These are phyloP conservation scores for Vachellia collinsii DNA, from an alignment of 306 rosid species.

Conservation along the genomic window DNA sequence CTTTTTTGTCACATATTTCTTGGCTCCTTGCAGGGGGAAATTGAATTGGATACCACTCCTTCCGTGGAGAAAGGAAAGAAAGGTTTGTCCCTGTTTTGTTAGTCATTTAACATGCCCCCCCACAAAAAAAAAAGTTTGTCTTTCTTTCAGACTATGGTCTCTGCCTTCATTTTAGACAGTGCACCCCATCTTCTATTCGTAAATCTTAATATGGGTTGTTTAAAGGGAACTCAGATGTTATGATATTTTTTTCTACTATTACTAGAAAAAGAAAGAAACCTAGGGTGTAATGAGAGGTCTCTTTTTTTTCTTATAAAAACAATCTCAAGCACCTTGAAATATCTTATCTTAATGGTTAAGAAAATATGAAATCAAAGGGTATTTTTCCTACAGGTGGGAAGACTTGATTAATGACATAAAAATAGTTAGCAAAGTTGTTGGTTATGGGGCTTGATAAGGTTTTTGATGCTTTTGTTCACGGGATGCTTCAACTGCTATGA, in stretches of 20 bases:
- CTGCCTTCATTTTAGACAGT: conserved; percentile 10
- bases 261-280: neutral
- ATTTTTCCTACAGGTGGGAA: neutral
- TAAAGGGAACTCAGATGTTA: conserved; percentile 13
- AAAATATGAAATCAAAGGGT: conserved; percentile 12
- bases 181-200: conserved; percentile 1
- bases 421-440: no score
- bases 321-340: conserved; percentile 12
- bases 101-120: neutral
- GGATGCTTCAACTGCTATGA: neutral
- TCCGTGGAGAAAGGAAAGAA: conserved; percentile 53
- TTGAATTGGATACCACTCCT: conserved; percentile 46
- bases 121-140: no score
- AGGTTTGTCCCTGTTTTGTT: conserved; percentile 50
- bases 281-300: neutral
- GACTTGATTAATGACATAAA: no score
- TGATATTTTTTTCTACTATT: neutral
- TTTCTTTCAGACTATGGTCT: neutral
- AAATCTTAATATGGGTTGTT: conserved; percentile 19
- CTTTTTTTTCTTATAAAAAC: neutral
- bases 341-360: neutral
- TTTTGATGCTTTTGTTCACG: neutral
- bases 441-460: no score
- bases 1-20: conserved; percentile 31
- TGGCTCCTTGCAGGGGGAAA: conserved; percentile 60